Percentiles rank a stretch among this genome's conserved stretches.
phyloP scores from a whole-genome alignment of 345 rosid species.

The Eucalyptus erythrocorys region DNA sequence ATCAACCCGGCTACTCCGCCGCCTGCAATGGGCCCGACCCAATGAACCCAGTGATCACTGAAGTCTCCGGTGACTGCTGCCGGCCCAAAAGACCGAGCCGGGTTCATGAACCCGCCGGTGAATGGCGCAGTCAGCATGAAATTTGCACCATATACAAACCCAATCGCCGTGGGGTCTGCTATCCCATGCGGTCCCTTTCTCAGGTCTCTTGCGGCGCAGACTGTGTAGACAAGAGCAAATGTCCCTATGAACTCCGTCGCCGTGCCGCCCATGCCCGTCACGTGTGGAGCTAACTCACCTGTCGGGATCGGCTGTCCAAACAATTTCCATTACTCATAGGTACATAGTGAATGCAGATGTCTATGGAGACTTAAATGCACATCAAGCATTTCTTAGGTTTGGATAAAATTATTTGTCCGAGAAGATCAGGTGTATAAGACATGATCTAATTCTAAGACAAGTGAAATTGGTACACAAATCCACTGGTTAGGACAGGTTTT shows the following conservation, averaged over 20 bases:
- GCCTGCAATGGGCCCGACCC: neutral
- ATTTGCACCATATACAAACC: slow-evolving; percentile 2
- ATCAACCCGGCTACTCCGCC: slow-evolving; percentile 1
- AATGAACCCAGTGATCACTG: slow-evolving; percentile 1
- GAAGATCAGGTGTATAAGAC: neutral
- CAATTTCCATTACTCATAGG: too few relatives aligned
- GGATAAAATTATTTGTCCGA: neutral
- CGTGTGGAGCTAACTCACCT: neutral
- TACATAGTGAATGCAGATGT: neutral
- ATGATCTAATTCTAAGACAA: neutral
- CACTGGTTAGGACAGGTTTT: neutral
- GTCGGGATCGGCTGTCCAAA: neutral
- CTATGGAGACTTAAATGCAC: neutral
- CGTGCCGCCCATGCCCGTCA: neutral
- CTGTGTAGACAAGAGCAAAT: slow-evolving; percentile 1
- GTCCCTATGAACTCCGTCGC: neutral
- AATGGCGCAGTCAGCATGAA: neutral
- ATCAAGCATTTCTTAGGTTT: neutral
- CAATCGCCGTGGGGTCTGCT: neutral
- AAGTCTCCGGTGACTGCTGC: neutral
- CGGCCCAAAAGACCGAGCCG: slow-evolving; percentile 3
- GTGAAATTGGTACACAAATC: neutral
- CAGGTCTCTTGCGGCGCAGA: slow-evolving; percentile 2
- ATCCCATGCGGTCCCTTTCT: neutral
- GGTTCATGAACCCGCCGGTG: slow-evolving; percentile 4